These are phyloP conservation scores for Rhodotorula toruloides DNA, from an alignment of 768 basidiomycete species.

Conservation along the genomic window DNA sequence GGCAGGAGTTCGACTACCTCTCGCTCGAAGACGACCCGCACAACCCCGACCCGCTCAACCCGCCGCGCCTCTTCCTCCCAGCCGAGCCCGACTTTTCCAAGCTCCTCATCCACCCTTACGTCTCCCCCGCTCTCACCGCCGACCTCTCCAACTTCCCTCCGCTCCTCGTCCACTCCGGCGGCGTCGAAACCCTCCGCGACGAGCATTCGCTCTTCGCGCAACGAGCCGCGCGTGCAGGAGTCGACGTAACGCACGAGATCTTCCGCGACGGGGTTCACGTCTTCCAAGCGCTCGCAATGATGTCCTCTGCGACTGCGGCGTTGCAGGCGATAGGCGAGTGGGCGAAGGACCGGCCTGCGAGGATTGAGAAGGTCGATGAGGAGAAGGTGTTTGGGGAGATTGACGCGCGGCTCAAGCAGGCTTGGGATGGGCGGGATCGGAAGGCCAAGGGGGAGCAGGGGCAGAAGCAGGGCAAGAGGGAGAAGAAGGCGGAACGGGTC, in stretches of 20 bases:
- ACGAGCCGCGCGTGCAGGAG: slow-evolving; percentile 77
- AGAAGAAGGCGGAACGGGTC: neutral
- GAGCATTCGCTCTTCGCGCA: slow-evolving; percentile 83
- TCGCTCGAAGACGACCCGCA: slow-evolving; percentile 60
- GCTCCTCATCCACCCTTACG: slow-evolving; percentile 71
- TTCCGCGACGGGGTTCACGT: slow-evolving; percentile 74
- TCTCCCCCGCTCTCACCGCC: slow-evolving; percentile 79
- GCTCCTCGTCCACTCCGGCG: slow-evolving; percentile 79
- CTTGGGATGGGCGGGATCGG: neutral
- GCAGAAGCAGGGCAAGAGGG: too few relatives aligned
- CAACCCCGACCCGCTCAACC: slow-evolving; percentile 81
- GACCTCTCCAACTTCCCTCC: slow-evolving; percentile 80
- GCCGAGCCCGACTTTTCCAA: slow-evolving; percentile 64
- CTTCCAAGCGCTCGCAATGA: neutral
- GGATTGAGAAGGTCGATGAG: neutral
- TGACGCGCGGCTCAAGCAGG: neutral
- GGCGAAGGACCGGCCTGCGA: neutral
- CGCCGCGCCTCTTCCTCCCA: slow-evolving; percentile 81
- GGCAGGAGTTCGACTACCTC: slow-evolving; percentile 62
- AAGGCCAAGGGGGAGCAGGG: too few relatives aligned
- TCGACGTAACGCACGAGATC: slow-evolving; percentile 75
- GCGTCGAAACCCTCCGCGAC: slow-evolving; percentile 86
- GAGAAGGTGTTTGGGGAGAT: neutral
- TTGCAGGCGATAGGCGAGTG: neutral
- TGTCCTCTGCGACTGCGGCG: neutral